Conservation (phyloP, 1,139 yeast genomes). For the Geotrichum reessii region DNA sequence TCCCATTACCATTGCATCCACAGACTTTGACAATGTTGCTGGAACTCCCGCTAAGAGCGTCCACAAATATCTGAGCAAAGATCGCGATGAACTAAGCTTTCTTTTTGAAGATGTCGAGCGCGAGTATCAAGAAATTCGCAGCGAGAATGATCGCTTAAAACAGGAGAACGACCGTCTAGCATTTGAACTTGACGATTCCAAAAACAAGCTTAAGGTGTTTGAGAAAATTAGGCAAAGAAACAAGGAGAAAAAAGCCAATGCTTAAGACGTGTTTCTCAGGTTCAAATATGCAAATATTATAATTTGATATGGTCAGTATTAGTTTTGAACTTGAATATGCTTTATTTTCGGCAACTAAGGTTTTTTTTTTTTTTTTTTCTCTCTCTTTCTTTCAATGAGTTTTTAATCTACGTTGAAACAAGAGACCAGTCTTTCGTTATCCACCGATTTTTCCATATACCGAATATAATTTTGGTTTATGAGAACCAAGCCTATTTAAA, state of each 20-base stretch:
- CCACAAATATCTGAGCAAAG: constrained; percentile 4
- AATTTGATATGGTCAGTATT: neutral
- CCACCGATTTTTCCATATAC: neutral
- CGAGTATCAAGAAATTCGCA: neutral
- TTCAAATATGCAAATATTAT: neutral
- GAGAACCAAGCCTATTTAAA: neutral
- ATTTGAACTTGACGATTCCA: constrained; percentile 1
- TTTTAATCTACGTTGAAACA: neutral
- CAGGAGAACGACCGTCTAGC: neutral
- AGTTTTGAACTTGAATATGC: neutral
- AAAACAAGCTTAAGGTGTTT: neutral
- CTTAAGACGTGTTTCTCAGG: neutral
- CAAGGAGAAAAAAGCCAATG: neutral
- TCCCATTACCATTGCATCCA: neutral
- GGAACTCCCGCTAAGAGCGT: constrained; percentile 4
- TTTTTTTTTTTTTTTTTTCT: too few relatives aligned
- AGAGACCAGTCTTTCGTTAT: neutral
- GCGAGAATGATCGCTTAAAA: neutral
- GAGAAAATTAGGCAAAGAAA: constrained; percentile 3
- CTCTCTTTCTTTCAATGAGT: neutral
- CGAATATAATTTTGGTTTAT: neutral
- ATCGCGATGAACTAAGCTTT: constrained; percentile 3
- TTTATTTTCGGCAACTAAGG: neutral
- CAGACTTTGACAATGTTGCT: neutral
- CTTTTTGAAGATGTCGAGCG: constrained; percentile 2